phyloP scores from a whole-genome alignment of 2,329 filamentous ascomycete genomes.

The Colletotrichum lindemuthianum region DNA sequence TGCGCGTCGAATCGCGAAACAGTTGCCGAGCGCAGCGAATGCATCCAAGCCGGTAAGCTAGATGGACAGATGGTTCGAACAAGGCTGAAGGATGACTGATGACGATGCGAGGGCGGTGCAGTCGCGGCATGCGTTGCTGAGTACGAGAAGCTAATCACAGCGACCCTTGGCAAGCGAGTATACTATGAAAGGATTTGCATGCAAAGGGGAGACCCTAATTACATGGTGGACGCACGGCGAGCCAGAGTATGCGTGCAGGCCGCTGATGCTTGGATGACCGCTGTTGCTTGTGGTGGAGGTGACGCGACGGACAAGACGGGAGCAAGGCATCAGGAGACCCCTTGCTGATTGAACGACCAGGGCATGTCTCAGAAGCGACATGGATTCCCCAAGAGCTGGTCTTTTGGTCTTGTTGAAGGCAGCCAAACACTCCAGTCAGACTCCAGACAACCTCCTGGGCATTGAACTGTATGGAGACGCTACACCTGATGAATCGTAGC shows the following conservation, averaged over 20 bases:
- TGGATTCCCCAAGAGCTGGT: constrained; percentile 45
- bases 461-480: constrained; percentile 33
- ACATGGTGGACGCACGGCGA: too few species aligned
- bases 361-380: constrained; percentile 48
- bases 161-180: constrained; percentile 30
- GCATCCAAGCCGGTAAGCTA: too few species aligned
- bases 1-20: constrained; percentile 2
- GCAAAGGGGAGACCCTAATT: constrained; percentile 14
- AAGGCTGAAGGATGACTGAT: constrained; percentile 8
- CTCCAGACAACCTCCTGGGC: constrained; percentile 31
- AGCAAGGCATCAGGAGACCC: constrained; percentile 27
- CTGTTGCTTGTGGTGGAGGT: not conserved
- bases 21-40: constrained; percentile 17
- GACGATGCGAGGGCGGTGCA: constrained; percentile 20
- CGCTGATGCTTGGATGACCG: constrained; percentile 9
- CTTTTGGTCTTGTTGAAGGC: constrained; percentile 20
- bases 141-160: constrained; percentile 37
- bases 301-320: constrained; percentile 19
- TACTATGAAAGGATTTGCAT: constrained; percentile 34
- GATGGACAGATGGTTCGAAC: too few species aligned
- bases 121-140: constrained; percentile 21
- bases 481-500: constrained; percentile 21
- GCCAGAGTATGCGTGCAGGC: too few species aligned
- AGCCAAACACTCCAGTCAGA: constrained; percentile 27
- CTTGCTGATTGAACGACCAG: constrained; percentile 38